phyloP scores from a whole-genome alignment of 2,329 filamentous ascomycete genomes.

The Whalleya microplaca region DNA sequence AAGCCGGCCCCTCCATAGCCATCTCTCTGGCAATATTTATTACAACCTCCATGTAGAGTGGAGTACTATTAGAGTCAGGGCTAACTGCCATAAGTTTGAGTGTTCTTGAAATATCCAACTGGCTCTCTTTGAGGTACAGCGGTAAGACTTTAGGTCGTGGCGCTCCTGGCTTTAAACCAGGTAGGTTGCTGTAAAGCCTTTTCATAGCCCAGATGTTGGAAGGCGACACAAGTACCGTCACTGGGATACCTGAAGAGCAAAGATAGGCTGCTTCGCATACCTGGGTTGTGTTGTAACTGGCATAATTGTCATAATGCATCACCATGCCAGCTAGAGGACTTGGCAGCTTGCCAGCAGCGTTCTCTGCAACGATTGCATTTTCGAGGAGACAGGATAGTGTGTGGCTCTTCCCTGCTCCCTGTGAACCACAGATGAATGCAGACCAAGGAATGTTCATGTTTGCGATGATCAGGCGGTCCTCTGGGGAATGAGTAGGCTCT shows the following conservation, averaged over 20 bases:
- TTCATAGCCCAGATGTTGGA: conserved; percentile 48
- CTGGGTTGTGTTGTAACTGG: conserved; percentile 23
- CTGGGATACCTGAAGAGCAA: conserved; percentile 48
- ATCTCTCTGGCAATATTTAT: conserved; percentile 52
- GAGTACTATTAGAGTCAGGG: conserved; percentile 38
- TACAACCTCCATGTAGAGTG: conserved; percentile 51
- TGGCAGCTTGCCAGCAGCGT: conserved; percentile 43
- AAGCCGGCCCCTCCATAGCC: conserved; percentile 40
- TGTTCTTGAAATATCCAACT: conserved; percentile 54
- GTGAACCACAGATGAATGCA: conserved; percentile 63
- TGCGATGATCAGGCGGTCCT: conserved; percentile 40
- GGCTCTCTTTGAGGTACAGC: conserved; percentile 48
- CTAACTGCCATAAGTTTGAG: conserved; percentile 56
- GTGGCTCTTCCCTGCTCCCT: conserved; percentile 63
- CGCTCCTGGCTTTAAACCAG: conserved; percentile 15
- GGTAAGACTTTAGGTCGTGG: conserved; percentile 45
- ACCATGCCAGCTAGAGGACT: conserved; percentile 53
- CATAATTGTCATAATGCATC: conserved; percentile 55
- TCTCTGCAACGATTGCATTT: conserved; percentile 34
- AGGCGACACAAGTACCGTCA: conserved; percentile 52
- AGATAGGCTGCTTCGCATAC: conserved; percentile 58
- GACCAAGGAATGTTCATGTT: conserved; percentile 60
- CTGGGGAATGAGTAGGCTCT: background rate
- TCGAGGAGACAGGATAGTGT: conserved; percentile 58
- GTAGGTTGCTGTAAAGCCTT: conserved; percentile 45